Base-by-base conservation (phyloP, 2,329 filamentous ascomycete species). In the Trichothecium roseum region DNA sequence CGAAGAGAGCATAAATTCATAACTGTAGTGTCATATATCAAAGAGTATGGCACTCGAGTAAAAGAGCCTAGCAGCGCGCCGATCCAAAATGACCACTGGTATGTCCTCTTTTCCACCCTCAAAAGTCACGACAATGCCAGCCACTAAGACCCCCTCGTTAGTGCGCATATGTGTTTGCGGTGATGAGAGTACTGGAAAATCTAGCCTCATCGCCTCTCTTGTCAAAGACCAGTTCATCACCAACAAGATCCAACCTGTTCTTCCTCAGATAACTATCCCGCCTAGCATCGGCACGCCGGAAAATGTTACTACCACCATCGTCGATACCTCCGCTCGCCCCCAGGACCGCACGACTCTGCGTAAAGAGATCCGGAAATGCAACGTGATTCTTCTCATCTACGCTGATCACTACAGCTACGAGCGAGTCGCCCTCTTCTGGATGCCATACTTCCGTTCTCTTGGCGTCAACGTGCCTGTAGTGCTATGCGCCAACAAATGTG, bases 351-450 rank as follows among this genome's bases (percentile, higher is more conserved):
- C 82, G 40, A 88, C 81, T 14, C 69, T 98, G 40, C 82, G 88
- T 42, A 91, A 91, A 55, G 91, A 96, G 63, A 88, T 98, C 42
- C 80, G 91, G 44, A 95, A 95, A 59, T 91, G 83, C 52, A 98
- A 95, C 56, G 89, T 95, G 46, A 96, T 98, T 44, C 71, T 96
- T 14, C 76, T 98, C 30, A 88, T 98, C 37, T 98, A 98, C 59
- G 88, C 88, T 45, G 91, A 98, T 57, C 89, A 96, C 62, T 98
- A 98, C 66, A 96, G 88, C 69, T 98, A 96, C 64, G 91, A 98
- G 56, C 73, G 91, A 27, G 88, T 98, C 4, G 91, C 89, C 4
- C 69, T 98, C 31, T 98, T 96, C 60, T 98, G 91, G 91, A 83
- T 98, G 74, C 91, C 91, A 9, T 93, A 95, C 60, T 96, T 98